phyloP scores from a whole-genome alignment of 176 grass and related monocot genomes.

The Alopecurus myosuroides region DNA sequence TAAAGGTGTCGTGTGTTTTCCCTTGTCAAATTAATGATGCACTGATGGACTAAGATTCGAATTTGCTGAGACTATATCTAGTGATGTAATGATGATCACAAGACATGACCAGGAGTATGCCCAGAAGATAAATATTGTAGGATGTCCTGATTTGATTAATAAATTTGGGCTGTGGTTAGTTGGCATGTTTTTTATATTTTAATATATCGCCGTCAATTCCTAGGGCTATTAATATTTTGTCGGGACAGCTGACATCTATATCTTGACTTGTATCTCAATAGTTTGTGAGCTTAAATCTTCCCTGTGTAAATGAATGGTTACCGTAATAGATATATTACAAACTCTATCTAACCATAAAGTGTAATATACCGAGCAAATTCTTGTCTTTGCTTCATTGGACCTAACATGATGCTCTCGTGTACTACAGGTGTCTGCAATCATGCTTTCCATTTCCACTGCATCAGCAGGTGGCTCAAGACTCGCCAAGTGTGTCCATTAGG shows the following conservation, averaged over 20 bases:
- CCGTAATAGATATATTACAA: neutral
- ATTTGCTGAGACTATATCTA: neutral
- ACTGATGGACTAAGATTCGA: neutral
- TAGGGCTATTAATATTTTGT: neutral
- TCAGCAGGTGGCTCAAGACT: conserved; percentile 99
- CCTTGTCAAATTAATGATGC: neutral
- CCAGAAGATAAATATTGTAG: neutral
- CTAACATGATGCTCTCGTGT: neutral
- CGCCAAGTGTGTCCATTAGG: conserved; percentile 99
- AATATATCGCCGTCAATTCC: too few relatives aligned
- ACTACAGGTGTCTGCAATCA: conserved; percentile 97
- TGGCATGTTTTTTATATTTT: neutral
- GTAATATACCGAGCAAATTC: neutral
- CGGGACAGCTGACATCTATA: neutral
- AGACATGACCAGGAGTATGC: neutral
- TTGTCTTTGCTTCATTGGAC: neutral
- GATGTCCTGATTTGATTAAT: neutral
- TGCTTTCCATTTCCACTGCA: conserved; percentile 99
- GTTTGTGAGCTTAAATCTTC: neutral
- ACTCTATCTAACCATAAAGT: neutral
- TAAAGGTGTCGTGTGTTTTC: neutral
- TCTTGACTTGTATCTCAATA: neutral
- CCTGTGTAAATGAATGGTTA: neutral
- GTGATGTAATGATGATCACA: neutral
- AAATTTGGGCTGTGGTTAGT: neutral